phyloP scores from a whole-genome alignment of 192 early-diverging fungal species.

The Linnemannia zychae region DNA sequence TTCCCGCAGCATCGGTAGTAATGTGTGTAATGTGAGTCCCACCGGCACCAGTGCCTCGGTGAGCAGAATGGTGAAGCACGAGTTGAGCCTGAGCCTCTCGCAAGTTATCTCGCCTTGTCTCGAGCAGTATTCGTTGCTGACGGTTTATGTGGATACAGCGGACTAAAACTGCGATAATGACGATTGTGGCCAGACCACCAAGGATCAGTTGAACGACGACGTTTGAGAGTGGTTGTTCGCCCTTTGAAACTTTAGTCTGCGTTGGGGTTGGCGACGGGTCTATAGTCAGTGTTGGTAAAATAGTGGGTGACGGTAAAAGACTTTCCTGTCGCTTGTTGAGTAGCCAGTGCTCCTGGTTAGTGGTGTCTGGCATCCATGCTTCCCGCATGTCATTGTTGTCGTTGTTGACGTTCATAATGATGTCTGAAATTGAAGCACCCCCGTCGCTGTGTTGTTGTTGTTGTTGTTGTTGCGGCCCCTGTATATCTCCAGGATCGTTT shows the following conservation, averaged over 20 bases:
- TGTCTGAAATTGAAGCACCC: background rate
- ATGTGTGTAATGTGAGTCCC: background rate
- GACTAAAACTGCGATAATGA: conserved; percentile 11
- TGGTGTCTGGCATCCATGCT: background rate
- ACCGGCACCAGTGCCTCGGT: background rate
- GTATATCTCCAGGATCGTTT: background rate
- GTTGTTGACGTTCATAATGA: background rate
- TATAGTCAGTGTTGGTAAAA: background rate
- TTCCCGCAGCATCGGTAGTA: background rate
- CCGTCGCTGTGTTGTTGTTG: background rate
- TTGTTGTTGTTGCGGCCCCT: background rate
- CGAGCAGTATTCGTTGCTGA: conserved; percentile 3
- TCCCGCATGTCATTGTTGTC: background rate
- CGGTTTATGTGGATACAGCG: conserved; percentile 27
- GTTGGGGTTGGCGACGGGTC: background rate
- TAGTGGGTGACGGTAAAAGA: background rate
- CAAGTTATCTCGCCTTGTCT: conserved; percentile 7
- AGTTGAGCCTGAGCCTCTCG: background rate
- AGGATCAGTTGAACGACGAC: conserved; percentile 32
- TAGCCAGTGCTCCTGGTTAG: background rate
- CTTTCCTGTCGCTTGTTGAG: background rate
- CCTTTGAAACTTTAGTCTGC: background rate
- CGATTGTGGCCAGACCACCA: conserved; percentile 2
- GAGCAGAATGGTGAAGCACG: background rate
- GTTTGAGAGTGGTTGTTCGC: conserved; percentile 25